These are phyloP conservation scores for Zygoascus flipseniorum DNA, from an alignment of 805 yeast species.

Conservation along the genomic window DNA sequence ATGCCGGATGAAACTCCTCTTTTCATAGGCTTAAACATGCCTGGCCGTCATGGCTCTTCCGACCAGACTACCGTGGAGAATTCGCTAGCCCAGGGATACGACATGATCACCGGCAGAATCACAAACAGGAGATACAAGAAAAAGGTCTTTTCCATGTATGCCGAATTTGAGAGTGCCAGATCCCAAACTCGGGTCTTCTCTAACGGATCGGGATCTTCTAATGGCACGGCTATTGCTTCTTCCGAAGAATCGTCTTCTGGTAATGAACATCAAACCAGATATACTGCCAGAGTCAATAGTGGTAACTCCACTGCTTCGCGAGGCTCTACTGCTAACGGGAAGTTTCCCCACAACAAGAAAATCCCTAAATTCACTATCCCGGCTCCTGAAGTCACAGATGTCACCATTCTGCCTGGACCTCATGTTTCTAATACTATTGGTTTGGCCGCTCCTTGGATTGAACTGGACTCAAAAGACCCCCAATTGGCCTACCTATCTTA, in stretches of 20 bases:
- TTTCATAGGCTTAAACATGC: conserved; percentile 29
- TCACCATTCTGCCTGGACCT: conserved; percentile 35
- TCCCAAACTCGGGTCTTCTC: not conserved
- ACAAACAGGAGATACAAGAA: conserved; percentile 38
- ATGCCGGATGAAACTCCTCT: conserved; percentile 6
- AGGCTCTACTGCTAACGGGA: not conserved
- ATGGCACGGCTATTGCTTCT: not conserved
- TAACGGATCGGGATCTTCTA: not conserved
- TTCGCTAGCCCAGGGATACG: conserved; percentile 38
- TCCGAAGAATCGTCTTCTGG: not conserved
- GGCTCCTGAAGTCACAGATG: conserved; percentile 35
- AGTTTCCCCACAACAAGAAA: not conserved
- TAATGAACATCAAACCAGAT: not conserved
- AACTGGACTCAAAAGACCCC: conserved; percentile 46
- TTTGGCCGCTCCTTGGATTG: conserved; percentile 60
- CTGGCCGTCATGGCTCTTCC: conserved; percentile 24
- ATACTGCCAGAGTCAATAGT: not conserved
- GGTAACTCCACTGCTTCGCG: not conserved
- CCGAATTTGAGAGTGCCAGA: conserved; percentile 9
- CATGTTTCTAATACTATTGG: conserved; percentile 43
- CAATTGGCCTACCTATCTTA: conserved; percentile 43
- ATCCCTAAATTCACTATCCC: conserved; percentile 25
- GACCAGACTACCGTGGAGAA: conserved; percentile 22
- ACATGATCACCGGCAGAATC: conserved; percentile 44
- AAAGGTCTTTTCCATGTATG: conserved; percentile 15